These are phyloP conservation scores for Platanthera zijinensis DNA, from an alignment of 106 monocot genomes.

Conservation along the genomic window DNA sequence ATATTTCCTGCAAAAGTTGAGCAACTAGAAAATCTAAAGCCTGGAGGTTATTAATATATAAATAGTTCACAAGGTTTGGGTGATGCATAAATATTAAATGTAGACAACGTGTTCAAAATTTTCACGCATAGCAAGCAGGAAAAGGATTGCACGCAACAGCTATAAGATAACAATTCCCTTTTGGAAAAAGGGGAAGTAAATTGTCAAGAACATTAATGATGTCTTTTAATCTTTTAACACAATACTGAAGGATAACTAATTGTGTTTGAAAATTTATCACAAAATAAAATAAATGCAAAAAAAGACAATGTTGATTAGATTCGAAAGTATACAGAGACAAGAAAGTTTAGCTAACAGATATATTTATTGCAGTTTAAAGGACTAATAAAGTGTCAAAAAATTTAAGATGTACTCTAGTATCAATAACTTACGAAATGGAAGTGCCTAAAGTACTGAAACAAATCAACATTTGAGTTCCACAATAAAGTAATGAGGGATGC, in stretches of 20 bases:
- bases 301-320: neutral
- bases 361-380: neutral
- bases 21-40: neutral
- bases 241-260: no score
- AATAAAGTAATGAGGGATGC: no score
- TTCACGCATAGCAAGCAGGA: neutral
- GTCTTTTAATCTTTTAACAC: neutral
- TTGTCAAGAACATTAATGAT: neutral
- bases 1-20: constrained; percentile 67
- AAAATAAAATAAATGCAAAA: neutral
- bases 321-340: neutral
- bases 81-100: neutral
- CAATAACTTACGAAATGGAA: neutral
- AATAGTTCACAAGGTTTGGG: neutral
- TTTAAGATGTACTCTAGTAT: neutral
- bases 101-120: neutral
- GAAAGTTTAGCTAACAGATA: neutral
- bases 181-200: neutral
- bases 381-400: neutral
- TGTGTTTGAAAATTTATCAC: neutral
- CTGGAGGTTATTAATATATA: neutral
- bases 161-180: neutral
- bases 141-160: neutral
- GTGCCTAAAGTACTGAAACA: neutral
- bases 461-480: neutral